Conservation (phyloP, 2,329 filamentous ascomycete genomes). For the Lasiodiplodia theobromae region DNA sequence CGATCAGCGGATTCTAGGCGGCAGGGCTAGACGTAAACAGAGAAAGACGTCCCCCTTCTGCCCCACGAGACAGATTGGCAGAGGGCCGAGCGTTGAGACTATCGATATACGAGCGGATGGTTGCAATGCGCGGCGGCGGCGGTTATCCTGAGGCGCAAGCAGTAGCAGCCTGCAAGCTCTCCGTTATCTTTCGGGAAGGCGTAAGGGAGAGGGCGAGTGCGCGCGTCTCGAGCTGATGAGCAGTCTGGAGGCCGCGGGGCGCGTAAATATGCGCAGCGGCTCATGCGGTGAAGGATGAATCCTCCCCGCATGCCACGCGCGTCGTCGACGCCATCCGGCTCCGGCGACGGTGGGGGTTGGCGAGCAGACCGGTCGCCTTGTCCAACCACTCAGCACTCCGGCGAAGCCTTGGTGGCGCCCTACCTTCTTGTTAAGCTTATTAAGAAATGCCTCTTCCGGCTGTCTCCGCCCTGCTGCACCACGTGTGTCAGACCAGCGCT, state of each 20-base stretch:
- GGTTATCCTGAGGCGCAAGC: constrained; percentile 14
- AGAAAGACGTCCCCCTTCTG: not conserved
- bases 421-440: constrained; percentile 25
- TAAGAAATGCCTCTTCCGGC: constrained; percentile 13
- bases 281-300: not conserved
- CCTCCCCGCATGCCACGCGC: not conserved
- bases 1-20: constrained; percentile 4
- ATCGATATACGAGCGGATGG: constrained; percentile 6
- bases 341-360: not conserved
- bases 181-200: not conserved
- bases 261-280: not conserved
- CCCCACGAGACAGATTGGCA: constrained; percentile 8
- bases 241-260: not conserved
- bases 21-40: constrained; percentile 11
- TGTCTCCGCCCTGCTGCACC: constrained; percentile 16
- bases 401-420: constrained; percentile 14
- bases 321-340: not conserved
- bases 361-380: not conserved
- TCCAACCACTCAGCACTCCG: not conserved
- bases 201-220: too few species aligned
- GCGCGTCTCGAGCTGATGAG: not conserved
- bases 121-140: constrained; percentile 2
- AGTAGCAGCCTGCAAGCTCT: constrained; percentile 4
- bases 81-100: constrained; percentile 13
- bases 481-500: not conserved